phyloP scores from a whole-genome alignment of 176 grass and related monocot genomes.

The Oryza australiensis region DNA sequence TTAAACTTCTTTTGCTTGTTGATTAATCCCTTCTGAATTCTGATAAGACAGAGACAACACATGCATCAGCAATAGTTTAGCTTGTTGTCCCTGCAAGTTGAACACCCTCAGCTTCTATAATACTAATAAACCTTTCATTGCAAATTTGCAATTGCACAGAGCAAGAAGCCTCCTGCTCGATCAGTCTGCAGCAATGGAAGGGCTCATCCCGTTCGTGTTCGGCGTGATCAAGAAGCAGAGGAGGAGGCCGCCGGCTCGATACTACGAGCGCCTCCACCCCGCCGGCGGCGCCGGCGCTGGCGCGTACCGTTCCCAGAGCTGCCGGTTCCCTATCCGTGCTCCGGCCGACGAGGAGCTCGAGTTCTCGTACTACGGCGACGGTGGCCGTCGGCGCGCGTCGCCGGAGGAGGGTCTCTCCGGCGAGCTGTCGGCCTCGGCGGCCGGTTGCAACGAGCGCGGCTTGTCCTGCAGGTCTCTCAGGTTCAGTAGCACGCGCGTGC shows the following conservation, averaged over 20 bases:
- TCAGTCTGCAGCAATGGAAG: neutral
- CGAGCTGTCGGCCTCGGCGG: neutral
- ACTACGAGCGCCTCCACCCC: neutral
- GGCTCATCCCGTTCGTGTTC: neutral
- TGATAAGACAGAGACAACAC: neutral
- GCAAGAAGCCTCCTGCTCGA: neutral
- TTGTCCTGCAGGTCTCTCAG: conserved; percentile 23
- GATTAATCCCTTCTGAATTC: neutral
- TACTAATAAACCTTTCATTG: neutral
- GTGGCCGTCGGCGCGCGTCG: too few species aligned
- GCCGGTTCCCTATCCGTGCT: conserved; percentile 30
- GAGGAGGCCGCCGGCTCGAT: neutral
- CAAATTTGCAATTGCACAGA: neutral
- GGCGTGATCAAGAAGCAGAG: neutral
- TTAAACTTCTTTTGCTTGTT: neutral
- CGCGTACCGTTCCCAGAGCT: conserved; percentile 15
- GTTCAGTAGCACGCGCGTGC: conserved; percentile 25
- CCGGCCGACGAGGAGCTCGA: conserved; percentile 23
- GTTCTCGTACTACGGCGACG: neutral
- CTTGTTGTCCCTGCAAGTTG: neutral
- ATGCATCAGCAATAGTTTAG: neutral
- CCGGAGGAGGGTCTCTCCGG: neutral
- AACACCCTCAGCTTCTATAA: neutral
- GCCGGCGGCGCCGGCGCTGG: neutral
- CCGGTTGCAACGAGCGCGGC: neutral